A percentile compares a stretch with the other conserved stretches of the same genome.
phyloP scores from a whole-genome alignment of 2,329 filamentous ascomycete species.

The Pseudogymnoascus destructans region DNA sequence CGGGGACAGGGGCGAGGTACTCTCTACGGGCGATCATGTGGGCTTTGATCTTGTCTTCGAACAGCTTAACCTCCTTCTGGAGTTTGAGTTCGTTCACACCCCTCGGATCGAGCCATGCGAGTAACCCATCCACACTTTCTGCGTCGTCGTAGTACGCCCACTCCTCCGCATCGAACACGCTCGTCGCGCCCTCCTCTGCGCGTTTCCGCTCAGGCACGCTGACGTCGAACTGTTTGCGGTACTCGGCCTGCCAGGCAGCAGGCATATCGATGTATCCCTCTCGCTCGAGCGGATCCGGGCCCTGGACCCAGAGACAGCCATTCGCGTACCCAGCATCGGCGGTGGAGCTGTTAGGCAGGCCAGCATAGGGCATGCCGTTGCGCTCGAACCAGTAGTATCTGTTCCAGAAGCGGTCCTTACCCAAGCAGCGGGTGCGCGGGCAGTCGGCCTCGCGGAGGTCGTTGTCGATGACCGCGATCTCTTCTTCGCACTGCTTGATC shows the following conservation, averaged over 20 bases:
- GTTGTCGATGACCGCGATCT: slow-evolving; percentile 76
- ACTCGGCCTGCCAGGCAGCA: slow-evolving; percentile 58
- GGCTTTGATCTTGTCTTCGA: slow-evolving; percentile 59
- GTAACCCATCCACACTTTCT: slow-evolving; percentile 61
- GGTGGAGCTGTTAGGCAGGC: slow-evolving; percentile 78
- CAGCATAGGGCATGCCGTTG: slow-evolving; percentile 92
- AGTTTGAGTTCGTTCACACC: slow-evolving; percentile 79
- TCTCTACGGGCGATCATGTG: slow-evolving; percentile 70
- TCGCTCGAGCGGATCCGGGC: slow-evolving; percentile 77
- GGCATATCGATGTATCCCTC: slow-evolving; percentile 73
- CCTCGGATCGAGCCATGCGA: slow-evolving; percentile 78
- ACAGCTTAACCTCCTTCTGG: slow-evolving; percentile 70
- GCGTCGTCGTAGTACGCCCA: slow-evolving; percentile 89
- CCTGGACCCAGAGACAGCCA: slow-evolving; percentile 91
- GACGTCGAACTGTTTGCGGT: slow-evolving; percentile 63
- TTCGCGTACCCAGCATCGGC: slow-evolving; percentile 82
- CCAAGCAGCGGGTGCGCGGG: slow-evolving; percentile 74
- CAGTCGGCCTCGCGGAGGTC: slow-evolving; percentile 91
- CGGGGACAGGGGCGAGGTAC: slow-evolving; percentile 44
- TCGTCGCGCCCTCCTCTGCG: slow-evolving; percentile 71
- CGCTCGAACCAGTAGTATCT: slow-evolving; percentile 99
- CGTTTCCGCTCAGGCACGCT: slow-evolving; percentile 77
- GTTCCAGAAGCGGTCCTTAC: slow-evolving; percentile 95
- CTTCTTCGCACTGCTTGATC: slow-evolving; percentile 69
- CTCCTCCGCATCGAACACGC: slow-evolving; percentile 61